Evolutionary conservation across 345 rosid species (phyloP).

Genomic region (Carallia pectinifolia): DNA sequence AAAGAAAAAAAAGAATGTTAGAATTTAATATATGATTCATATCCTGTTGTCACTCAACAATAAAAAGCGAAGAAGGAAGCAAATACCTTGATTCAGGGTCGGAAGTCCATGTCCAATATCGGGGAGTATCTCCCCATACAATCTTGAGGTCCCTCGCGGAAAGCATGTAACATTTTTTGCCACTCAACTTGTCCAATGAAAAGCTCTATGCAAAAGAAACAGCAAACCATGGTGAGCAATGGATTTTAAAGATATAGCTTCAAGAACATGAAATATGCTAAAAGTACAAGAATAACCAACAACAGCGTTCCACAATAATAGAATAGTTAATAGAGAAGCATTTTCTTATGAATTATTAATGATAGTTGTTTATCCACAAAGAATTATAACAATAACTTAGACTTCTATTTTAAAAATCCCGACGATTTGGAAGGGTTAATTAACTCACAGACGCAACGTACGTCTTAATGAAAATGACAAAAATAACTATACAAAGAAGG

Average conservation of each 20-base stretch:
- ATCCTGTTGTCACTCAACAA: background rate
- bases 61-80: background rate
- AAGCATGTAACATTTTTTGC: constrained; percentile 34
- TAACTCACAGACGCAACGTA: too few species aligned
- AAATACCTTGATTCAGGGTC: constrained; percentile 12
- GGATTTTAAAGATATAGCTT: background rate
- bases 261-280: background rate
- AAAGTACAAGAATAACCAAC: background rate
- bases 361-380: too few species aligned
- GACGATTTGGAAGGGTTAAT: too few species aligned
- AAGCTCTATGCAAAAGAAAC: constrained; percentile 25
- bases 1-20: background rate
- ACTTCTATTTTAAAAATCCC: too few species aligned
- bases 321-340: too few species aligned
- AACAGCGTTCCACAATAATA: too few species aligned
- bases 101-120: constrained; percentile 19
- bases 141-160: constrained; percentile 31
- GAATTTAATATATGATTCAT: background rate
- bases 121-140: constrained; percentile 31
- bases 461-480: too few species aligned
- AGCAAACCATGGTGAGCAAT: background rate
- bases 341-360: too few species aligned
- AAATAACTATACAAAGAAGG: too few species aligned
- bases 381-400: too few species aligned
- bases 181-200: constrained; percentile 21